A percentile compares a stretch with the other conserved stretches of the same genome.
These are phyloP conservation scores for Bruguiera sexangula DNA, from an alignment of 345 rosid genomes.

Conservation along the genomic window DNA sequence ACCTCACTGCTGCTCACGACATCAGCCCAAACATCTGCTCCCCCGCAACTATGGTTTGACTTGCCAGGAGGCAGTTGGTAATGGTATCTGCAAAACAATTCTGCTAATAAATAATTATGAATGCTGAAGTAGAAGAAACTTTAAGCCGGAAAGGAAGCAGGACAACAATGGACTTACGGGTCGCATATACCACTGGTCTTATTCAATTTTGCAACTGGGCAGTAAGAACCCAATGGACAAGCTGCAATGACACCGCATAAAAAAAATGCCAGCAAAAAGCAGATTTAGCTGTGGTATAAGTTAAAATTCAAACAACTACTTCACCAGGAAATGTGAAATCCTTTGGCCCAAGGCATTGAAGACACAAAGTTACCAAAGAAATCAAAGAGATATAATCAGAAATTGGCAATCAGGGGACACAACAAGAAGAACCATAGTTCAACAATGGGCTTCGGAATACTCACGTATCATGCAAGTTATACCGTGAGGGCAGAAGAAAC, in stretches of 20 bases:
- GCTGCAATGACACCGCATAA: slow-evolving; percentile 42
- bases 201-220: slow-evolving; percentile 71
- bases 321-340: background rate
- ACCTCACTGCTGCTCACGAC: slow-evolving; percentile 66
- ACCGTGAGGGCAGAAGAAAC: slow-evolving; percentile 98
- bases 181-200: slow-evolving; percentile 80
- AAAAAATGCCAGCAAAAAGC: background rate
- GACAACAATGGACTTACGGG: slow-evolving; percentile 67
- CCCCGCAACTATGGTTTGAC: slow-evolving; percentile 82
- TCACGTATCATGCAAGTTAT: slow-evolving; percentile 98
- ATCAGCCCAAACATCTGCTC: slow-evolving; percentile 95
- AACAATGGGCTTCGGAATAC: slow-evolving; percentile 22
- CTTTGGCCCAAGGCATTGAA: background rate
- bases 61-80: slow-evolving; percentile 82
- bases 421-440: background rate
- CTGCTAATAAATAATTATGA: slow-evolving; percentile 47
- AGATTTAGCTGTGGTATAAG: background rate
- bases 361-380: background rate
- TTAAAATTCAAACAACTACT: background rate
- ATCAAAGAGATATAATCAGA: background rate
- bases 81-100: slow-evolving; percentile 63
- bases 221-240: slow-evolving; percentile 90
- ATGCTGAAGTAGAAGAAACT: slow-evolving; percentile 20
- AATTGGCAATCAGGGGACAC: background rate
- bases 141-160: background rate